Base-by-base conservation (phyloP, 768 basidiomycete genomes). In the Boletus sp. region DNA sequence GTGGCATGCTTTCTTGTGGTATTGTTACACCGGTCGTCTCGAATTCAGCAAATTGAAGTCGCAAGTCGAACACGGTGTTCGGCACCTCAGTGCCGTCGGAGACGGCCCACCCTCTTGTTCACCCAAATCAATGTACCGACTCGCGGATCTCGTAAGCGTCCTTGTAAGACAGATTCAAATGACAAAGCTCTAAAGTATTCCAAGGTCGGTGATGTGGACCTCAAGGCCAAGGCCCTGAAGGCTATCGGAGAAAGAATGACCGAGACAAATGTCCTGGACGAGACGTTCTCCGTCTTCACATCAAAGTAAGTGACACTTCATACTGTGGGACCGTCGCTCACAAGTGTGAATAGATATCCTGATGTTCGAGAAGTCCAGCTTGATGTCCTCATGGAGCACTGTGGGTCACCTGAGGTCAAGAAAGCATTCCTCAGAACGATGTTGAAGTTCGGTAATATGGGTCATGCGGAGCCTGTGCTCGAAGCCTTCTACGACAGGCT, bases 111-210 rank as follows among this genome's bases (percentile, higher is more conserved):
- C 62, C 4, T 30, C 50, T 8, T 74, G 73, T 51, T 74, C 73
- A 15, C 73, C 74, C 8, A 74, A 74, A 62, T 75, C 74, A 0
- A 74, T 75, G 71, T 75, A 74, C 33, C 70, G 70, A 50, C 56
- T 74, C 0, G 73, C 74, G 6, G 48, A 63, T 24, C 70, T 73
- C n/a, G 74, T 71, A 24, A 56, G 60, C 2, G n/a, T 52, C 7
- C 9, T 30, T 30, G 28, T 20, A 8, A 29, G 7, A 37, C 29
- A 6, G 35, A 18, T 17, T 45, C 4, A 20, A 29, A 33, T 52
- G 32, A 28, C 29, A 29, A 15, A 24, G 11, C 15, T n/a, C 42
- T 52, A 18, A 46, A 2, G 0, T 28, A 14, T 35, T 37, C 7
- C 4, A 42, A 67, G 67, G 14, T 67, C 11, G 61, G 41, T 10